Evolutionary conservation across 495 filamentous ascomycete species (phyloP), one percentile per base, ranked within the genome.

Genomic region (Recurvomyces mirabilis): DNA sequence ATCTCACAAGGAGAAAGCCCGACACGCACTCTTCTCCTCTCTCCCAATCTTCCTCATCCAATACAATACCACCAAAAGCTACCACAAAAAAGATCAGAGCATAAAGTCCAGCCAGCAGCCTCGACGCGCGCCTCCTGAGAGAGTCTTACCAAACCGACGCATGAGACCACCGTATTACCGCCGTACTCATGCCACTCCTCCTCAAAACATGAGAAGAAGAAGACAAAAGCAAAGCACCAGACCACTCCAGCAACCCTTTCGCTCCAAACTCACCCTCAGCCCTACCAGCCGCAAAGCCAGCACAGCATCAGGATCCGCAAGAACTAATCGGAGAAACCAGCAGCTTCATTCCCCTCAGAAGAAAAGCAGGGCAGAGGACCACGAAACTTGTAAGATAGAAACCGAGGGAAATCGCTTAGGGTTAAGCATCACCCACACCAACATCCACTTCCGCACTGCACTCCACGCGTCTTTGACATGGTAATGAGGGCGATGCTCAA

Each of bases 121-220:
- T 57, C 58, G 60, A 63, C 60, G 60, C 59, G 60, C 56, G 54
- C 45, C 50, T 50, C 51, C 41, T 18, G 20, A 23, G 45, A 51
- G 39, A 54, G 53, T 59, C 59, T 59, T 61, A 60, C 59, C 49
- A 49, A 46, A 52, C 47, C 43, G 60, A 59, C 60, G 59, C 60
- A 63, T 63, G 58, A 57, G 41, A 38, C 23, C 46, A 40, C 44
- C 25, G 29, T 39, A 51, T 52, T 47, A 41, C 43, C 15, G 37
- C n/a, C n/a, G n/a, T n/a, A n/a, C n/a, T n/a, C n/a, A n/a, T n/a
- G n/a, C n/a, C n/a, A n/a, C n/a, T n/a, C n/a, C n/a, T n/a, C n/a
- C n/a, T n/a, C 37, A 32, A 18, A 36, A 30, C 33, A 25, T 5
- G 6, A 26, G 19, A 4, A 18, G 12, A 12, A 37, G 3, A 4